Evolutionary conservation across 306 rosid genomes (phyloP).

Genomic region (cucumber (Cucumis sativus)): Cucumber_9930_V3 NC_026656.2:14764501-14765000

Average conservation of each 20-base stretch:
- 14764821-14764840: too few species aligned
- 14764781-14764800: too few species aligned
- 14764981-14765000: not conserved
- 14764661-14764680: conserved; percentile 21
- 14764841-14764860: too few species aligned
- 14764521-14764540: conserved; percentile 9
- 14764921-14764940: conserved; percentile 53
- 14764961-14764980: conserved; percentile 21
- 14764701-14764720: conserved; percentile 54
- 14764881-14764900: too few species aligned
- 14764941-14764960: conserved; percentile 33
- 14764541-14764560: conserved; percentile 21
- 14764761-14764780: too few species aligned
- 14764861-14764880: too few species aligned
- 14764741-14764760: conserved; percentile 53
- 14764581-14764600: not conserved
- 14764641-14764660: conserved; percentile 58
- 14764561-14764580: not conserved
- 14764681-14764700: conserved; percentile 11
- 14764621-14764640: not conserved
- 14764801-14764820: too few species aligned
- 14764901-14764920: not conserved
- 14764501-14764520: conserved; percentile 51
- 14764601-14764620: not conserved
- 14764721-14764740: conserved; percentile 65